Evolutionary conservation across 2,329 filamentous ascomycete species (phyloP), one percentile per base, ranked within the genome.

Genomic region (Trichoderma citrinoviride): DNA sequence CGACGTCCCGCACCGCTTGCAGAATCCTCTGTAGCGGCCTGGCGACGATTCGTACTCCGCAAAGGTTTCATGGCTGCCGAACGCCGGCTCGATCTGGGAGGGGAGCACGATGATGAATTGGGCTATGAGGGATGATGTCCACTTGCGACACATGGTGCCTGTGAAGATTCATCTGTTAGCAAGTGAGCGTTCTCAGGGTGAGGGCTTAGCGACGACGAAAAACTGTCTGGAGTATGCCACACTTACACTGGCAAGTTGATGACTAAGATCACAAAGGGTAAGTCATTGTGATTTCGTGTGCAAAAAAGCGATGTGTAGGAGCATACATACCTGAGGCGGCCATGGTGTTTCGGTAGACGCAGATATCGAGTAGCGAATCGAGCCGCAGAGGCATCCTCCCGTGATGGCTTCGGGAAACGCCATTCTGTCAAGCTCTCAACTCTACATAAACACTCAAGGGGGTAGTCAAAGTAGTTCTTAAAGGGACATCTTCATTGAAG

Each of bases 241-340:
- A 61, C 58, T 5, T 53, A 61, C 58, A 61, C 53, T 61, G 58
- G n/a, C 58, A 61, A 6, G 58, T 23, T 3, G 58, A 61, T 44
- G 58, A 61, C 58, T 61, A 15, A 44, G 23, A 6, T n/a, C n/a
- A n/a, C n/a, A 15, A 27, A 40, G 12, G 6, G 27, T 25, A 10
- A 55, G 33, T 41, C 5, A 37, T 17, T 5, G 25, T 25, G 17
- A 12, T 27, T 33, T 3, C 5, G 3, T 1, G n/a, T 8, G 6
- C 25, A 8, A 17, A 25, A 57, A 25, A 43, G 3, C 7, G 15
- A 7, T 29, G 2, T 2, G 12, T 10, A 29, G 12, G 15, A 8
- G 23, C 58, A n/a, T 61, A 61, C 58, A n/a, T 61, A 61, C 58
- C 58, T 61, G 58, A 14, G 58, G 58, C 47, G 58, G 58, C 58